A percentile compares a stretch with the other conserved stretches of the same genome.
These are phyloP conservation scores for Salvia sclarea DNA, from an alignment of 305 asterid species.

Conservation along the genomic window DNA sequence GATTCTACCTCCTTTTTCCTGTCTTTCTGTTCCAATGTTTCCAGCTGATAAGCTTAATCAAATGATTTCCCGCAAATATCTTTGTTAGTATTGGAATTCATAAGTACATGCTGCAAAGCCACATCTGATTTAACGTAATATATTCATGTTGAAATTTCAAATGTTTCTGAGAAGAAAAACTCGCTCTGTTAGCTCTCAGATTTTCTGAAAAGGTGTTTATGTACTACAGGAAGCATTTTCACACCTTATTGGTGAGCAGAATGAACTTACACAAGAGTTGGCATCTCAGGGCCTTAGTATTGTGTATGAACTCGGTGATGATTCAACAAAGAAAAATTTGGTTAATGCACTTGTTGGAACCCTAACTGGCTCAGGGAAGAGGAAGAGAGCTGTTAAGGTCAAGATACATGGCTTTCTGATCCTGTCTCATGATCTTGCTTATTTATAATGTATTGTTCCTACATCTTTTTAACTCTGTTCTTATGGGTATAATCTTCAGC, in stretches of 20 bases:
- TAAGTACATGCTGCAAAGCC: constrained; percentile 8
- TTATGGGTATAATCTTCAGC: constrained; percentile 51
- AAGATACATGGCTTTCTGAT: constrained; percentile 30
- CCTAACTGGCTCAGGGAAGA: constrained; percentile 96
- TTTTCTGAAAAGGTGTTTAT: constrained; percentile 33
- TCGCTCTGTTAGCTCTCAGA: constrained; percentile 19
- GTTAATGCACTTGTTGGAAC: constrained; percentile 98
- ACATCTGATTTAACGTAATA: neutral
- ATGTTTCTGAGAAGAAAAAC: constrained; percentile 22
- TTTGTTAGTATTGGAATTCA: constrained; percentile 7
- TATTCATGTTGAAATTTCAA: constrained; percentile 4
- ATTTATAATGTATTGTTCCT: constrained; percentile 16
- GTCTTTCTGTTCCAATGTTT: neutral
- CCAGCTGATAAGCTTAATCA: constrained; percentile 13
- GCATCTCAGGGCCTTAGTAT: constrained; percentile 99
- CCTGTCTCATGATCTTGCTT: constrained; percentile 21
- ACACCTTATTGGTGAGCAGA: constrained; percentile 90
- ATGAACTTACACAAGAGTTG: constrained; percentile 95
- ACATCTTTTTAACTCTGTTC: constrained; percentile 18
- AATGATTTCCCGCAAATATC: constrained; percentile 11
- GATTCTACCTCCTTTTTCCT: neutral
- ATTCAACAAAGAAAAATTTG: constrained; percentile 80
- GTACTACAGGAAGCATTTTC: constrained; percentile 92
- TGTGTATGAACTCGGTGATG: constrained; percentile 95
- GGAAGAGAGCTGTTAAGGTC: constrained; percentile 97